Evolutionary conservation across 2,329 filamentous ascomycete genomes (phyloP).

Genomic region (Eutypella sp.): DNA sequence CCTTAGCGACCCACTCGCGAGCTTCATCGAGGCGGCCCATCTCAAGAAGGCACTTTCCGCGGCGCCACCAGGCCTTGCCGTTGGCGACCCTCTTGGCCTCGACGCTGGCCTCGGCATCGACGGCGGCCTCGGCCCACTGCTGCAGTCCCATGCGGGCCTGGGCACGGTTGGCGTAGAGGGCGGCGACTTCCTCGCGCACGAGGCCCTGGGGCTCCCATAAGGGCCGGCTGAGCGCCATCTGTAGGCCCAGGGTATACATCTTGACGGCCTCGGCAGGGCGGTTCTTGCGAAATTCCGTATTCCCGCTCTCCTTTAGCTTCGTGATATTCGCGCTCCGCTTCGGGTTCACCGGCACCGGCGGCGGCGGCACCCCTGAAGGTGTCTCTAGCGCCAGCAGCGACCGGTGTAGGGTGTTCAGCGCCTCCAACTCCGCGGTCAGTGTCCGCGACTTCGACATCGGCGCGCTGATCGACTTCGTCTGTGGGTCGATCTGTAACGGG

Average conservation of each 20-base stretch:
- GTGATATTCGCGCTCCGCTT: slow-evolving; percentile 83
- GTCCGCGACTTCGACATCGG: slow-evolving; percentile 32
- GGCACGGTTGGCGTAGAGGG: slow-evolving; percentile 78
- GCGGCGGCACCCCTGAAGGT: slow-evolving; percentile 67
- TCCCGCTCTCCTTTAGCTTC: slow-evolving; percentile 87
- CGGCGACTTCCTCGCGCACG: slow-evolving; percentile 77
- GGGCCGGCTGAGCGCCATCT: slow-evolving; percentile 81
- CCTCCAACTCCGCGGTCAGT: slow-evolving; percentile 60
- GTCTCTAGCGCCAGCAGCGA: slow-evolving; percentile 61
- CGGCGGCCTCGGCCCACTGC: slow-evolving; percentile 78
- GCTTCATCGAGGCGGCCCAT: slow-evolving; percentile 88
- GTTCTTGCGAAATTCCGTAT: slow-evolving; percentile 74
- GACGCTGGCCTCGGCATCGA: slow-evolving; percentile 83
- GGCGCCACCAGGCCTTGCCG: slow-evolving; percentile 90
- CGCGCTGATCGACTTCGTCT: slow-evolving; percentile 67
- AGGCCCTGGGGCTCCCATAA: slow-evolving; percentile 83
- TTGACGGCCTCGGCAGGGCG: slow-evolving; percentile 70
- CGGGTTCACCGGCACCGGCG: slow-evolving; percentile 86
- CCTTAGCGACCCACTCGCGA: slow-evolving; percentile 68
- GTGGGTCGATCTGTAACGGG: slow-evolving; percentile 75
- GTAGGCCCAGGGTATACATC: slow-evolving; percentile 78
- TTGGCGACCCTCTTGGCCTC: slow-evolving; percentile 85
- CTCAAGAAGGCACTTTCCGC: slow-evolving; percentile 79
- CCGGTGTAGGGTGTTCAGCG: slow-evolving; percentile 76
- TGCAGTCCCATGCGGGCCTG: slow-evolving; percentile 83